Conservation (phyloP, 345 rosid genomes). For the Cardamine occulta region DNA sequence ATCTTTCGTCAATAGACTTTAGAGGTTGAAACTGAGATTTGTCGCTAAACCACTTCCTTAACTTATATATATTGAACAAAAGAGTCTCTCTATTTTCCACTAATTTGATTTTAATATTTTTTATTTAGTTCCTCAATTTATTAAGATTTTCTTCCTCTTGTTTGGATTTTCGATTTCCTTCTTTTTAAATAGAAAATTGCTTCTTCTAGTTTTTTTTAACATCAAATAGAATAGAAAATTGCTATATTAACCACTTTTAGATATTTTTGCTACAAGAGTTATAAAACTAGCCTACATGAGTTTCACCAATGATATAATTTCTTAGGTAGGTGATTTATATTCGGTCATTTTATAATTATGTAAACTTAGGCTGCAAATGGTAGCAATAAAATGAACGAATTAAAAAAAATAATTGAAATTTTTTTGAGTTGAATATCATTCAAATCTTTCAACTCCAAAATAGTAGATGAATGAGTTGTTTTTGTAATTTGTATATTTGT, state of each 20-base stretch:
- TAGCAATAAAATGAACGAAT: too few relatives aligned
- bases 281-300: background rate
- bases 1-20: background rate
- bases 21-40: background rate
- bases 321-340: background rate
- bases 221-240: background rate
- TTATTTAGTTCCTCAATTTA: background rate
- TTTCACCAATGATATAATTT: background rate
- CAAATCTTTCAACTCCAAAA: too few relatives aligned
- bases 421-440: too few relatives aligned
- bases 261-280: background rate
- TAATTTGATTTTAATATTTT: background rate
- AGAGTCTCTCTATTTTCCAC: conserved; percentile 25
- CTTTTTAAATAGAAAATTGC: background rate
- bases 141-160: background rate
- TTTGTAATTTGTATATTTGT: too few relatives aligned
- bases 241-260: background rate
- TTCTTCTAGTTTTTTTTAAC: background rate
- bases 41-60: background rate
- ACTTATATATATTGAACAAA: conserved; percentile 14
- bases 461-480: too few relatives aligned
- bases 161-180: conserved; percentile 16
- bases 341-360: background rate
- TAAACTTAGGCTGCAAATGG: too few relatives aligned
- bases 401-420: too few relatives aligned